phyloP scores from a whole-genome alignment of 257 asterid species.

The Gardenia jasminoides region DNA sequence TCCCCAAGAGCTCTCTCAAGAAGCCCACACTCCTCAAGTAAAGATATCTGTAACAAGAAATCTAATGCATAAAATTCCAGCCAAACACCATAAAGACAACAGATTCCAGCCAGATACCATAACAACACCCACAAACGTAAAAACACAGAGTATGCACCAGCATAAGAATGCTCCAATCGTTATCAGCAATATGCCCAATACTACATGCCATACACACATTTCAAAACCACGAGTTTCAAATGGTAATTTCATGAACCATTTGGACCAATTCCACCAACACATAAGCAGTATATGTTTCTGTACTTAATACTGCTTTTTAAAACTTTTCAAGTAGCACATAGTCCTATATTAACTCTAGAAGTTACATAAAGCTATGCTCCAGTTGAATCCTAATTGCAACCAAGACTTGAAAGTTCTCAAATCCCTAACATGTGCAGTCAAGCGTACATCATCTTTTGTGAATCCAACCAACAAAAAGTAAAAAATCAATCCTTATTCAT shows the following conservation, averaged over 20 bases:
- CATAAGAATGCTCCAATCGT: neutral
- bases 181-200: neutral
- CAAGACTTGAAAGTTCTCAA: neutral
- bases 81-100: neutral
- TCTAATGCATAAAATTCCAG: conserved; percentile 1
- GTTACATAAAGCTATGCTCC: neutral
- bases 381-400: neutral
- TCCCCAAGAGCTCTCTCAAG: conserved; percentile 86
- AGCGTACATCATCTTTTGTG: neutral
- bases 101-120: neutral
- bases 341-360: neutral
- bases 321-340: neutral
- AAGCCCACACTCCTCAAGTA: conserved; percentile 88
- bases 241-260: neutral
- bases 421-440: neutral
- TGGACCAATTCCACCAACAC: neutral
- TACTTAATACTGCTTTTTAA: neutral
- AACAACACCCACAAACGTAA: neutral
- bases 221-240: neutral
- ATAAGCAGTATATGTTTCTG: neutral
- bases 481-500: neutral
- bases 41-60: conserved; percentile 57
- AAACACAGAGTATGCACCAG: neutral
- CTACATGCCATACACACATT: neutral
- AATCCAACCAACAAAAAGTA: neutral